Percentiles rank a stretch among this genome's conserved stretches.
Evolutionary conservation across 495 filamentous ascomycete species (phyloP).

Genomic region (Podospora australis): DNA sequence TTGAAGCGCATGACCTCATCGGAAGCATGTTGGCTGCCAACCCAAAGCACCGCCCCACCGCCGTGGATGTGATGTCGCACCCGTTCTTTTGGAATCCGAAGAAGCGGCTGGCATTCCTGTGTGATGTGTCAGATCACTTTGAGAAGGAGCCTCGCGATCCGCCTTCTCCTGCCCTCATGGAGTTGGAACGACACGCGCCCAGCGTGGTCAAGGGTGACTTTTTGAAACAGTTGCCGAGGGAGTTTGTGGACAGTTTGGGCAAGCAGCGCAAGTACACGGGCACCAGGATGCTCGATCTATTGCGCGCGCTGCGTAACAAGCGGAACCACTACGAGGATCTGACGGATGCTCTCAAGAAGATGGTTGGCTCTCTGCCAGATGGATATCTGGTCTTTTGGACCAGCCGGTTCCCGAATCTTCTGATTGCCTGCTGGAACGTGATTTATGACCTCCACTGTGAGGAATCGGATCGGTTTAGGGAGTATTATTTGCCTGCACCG

Average conservation of each 20-base stretch:
- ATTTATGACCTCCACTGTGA: conserved; percentile 61
- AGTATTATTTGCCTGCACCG: conserved; percentile 59
- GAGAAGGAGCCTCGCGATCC: conserved; percentile 83
- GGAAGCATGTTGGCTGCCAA: conserved; percentile 71
- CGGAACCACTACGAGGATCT: conserved; percentile 91
- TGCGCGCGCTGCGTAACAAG: conserved; percentile 92
- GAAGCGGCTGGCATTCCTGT: conserved; percentile 82
- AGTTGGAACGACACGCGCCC: conserved; percentile 40
- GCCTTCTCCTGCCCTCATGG: conserved; percentile 59
- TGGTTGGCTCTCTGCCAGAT: conserved; percentile 73
- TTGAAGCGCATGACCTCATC: conserved; percentile 82
- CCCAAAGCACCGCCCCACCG: conserved; percentile 64
- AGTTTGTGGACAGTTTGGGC: conserved; percentile 79
- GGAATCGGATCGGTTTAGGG: conserved; percentile 63
- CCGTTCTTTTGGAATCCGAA: conserved; percentile 94
- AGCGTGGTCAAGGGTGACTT: conserved; percentile 56
- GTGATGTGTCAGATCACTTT: conserved; percentile 90
- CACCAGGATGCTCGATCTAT: conserved; percentile 70
- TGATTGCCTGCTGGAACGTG: conserved; percentile 74
- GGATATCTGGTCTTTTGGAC: conserved; percentile 89
- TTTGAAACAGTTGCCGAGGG: conserved; percentile 62
- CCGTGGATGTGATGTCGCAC: conserved; percentile 73
- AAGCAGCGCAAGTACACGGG: conserved; percentile 96
- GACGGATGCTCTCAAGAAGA: conserved; percentile 67
- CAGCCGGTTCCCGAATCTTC: conserved; percentile 66